Conservation (phyloP, 2,329 filamentous ascomycete genomes). For the Colletotrichum falcatum region DNA sequence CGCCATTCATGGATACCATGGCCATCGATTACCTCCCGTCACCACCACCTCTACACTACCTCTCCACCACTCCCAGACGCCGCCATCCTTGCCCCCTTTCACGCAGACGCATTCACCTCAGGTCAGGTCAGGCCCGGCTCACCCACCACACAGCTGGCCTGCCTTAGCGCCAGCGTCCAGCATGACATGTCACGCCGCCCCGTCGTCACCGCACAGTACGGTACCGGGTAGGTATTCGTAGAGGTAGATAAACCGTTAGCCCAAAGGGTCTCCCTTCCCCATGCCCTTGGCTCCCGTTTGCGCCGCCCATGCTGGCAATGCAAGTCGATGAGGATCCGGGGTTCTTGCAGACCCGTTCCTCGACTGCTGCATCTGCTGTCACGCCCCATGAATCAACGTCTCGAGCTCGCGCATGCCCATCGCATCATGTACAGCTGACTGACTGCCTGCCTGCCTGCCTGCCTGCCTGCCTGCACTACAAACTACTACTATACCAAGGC, state of each 20-base stretch:
- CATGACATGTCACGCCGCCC: neutral
- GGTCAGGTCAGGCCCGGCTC: neutral
- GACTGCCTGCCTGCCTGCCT: no score
- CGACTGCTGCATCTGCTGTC: neutral
- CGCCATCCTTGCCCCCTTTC: neutral
- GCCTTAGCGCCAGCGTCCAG: neutral
- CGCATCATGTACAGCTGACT: neutral
- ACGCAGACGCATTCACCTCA: neutral
- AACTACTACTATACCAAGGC: neutral
- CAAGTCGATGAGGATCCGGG: conserved; percentile 18
- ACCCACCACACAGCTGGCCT: neutral
- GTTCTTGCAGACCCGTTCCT: conserved; percentile 1
- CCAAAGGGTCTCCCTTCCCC: conserved; percentile 10
- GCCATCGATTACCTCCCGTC: no score
- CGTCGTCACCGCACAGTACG: neutral
- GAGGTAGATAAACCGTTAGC: neutral
- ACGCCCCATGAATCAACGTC: neutral
- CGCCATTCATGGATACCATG: neutral
- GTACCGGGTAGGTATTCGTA: no score
- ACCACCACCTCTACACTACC: no score
- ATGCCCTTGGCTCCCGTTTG: conserved; percentile 8
- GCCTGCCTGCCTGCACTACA: no score
- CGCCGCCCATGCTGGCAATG: conserved; percentile 2
- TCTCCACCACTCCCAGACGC: neutral
- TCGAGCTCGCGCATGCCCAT: neutral